Percentiles rank a stretch among this genome's conserved stretches.
Conservation (phyloP, 345 rosid species). For the Eucalyptus grandis region DNA sequence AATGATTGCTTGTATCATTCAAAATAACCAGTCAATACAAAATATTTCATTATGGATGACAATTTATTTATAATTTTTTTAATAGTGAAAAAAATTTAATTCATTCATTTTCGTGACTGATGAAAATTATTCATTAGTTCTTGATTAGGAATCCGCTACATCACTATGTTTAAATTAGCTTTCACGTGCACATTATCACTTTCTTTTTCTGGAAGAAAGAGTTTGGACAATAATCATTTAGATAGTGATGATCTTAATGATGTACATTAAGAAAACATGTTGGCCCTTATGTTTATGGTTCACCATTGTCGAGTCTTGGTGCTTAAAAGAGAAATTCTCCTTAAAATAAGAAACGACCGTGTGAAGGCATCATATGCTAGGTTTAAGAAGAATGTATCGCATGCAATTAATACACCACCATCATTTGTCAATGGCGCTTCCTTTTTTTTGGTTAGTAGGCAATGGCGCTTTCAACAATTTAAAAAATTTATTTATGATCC, state of each 20-base stretch:
- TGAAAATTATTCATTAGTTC: not conserved
- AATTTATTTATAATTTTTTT: not conserved
- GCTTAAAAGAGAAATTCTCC: not conserved
- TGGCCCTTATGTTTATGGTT: not conserved
- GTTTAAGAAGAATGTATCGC: not conserved
- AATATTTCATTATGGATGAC: not conserved
- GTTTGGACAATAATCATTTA: not conserved
- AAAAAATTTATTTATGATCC: no score
- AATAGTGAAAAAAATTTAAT: accelerated
- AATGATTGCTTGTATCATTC: not conserved
- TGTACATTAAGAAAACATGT: not conserved
- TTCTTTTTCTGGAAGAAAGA: not conserved
- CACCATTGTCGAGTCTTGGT: accelerated
- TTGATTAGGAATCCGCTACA: not conserved
- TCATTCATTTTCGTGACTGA: accelerated
- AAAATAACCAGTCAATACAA: not conserved
- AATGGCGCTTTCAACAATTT: not conserved
- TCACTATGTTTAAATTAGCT: not conserved
- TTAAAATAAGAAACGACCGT: not conserved
- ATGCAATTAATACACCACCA: not conserved
- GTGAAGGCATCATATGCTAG: not conserved
- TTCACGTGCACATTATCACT: not conserved
- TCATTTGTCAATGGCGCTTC: not conserved
- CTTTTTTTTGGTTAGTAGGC: no score
- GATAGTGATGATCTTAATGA: not conserved